Evolutionary conservation across 768 basidiomycete species (phyloP).

Genomic region (Psilocybe azurescens): DNA sequence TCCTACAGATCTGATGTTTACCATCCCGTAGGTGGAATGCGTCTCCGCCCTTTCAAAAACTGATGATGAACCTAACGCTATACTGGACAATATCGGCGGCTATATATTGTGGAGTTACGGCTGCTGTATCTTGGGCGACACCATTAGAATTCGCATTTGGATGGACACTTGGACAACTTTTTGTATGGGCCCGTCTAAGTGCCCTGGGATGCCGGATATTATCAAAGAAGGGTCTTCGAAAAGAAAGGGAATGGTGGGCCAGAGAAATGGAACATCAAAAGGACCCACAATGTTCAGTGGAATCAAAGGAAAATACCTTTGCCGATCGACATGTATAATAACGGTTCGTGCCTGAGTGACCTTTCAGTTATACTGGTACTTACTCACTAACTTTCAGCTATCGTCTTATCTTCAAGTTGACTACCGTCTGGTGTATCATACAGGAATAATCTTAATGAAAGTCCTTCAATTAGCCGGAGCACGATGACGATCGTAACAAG

Average conservation of each 20-base stretch:
- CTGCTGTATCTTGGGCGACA: constrained; percentile 33
- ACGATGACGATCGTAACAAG: neutral
- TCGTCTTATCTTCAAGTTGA: neutral
- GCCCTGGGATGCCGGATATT: constrained; percentile 25
- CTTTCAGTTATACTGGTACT: neutral
- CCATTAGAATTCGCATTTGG: constrained; percentile 34
- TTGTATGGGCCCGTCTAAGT: constrained; percentile 30
- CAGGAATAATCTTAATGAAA: neutral
- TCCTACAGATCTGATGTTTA: neutral
- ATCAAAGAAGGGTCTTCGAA: constrained; percentile 22
- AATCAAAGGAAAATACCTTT: neutral
- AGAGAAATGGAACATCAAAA: constrained; percentile 8
- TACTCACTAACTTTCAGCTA: neutral
- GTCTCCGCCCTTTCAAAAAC: constrained; percentile 32
- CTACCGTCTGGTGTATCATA: neutral
- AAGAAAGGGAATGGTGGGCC: constrained; percentile 23
- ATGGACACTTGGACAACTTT: constrained; percentile 34
- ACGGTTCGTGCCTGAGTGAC: neutral
- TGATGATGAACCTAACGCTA: constrained; percentile 29
- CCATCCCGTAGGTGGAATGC: constrained; percentile 24
- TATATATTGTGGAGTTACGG: constrained; percentile 33
- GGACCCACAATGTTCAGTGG: neutral
- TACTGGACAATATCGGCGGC: constrained; percentile 29
- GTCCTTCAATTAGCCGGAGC: neutral
- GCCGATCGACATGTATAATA: neutral